These are phyloP conservation scores for Trichoderma atrobrunneum DNA, from an alignment of 2,329 filamentous ascomycete species.

Conservation along the genomic window DNA sequence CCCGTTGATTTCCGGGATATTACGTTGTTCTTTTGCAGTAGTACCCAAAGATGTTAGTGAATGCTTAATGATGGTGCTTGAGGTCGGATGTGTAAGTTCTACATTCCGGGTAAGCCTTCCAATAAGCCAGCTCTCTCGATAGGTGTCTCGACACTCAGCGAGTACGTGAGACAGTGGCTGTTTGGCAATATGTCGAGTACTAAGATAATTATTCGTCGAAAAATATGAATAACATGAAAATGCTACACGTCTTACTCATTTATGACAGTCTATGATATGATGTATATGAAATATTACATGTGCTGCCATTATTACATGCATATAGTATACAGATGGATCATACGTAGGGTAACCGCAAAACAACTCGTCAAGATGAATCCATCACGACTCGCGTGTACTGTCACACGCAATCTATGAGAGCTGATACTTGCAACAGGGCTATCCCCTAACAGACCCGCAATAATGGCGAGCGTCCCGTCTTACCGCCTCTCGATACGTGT, in stretches of 20 bases:
- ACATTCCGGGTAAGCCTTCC: not conserved
- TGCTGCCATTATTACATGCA: not conserved
- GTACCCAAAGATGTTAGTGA: not conserved
- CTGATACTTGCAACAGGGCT: not conserved
- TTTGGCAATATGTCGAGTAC: fast-evolving
- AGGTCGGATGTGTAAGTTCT: not conserved
- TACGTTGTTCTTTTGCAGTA: too few species aligned
- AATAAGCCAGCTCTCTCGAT: not conserved
- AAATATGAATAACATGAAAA: not conserved
- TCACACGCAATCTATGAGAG: not conserved
- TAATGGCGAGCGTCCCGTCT: not conserved
- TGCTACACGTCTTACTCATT: not conserved
- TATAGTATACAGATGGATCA: not conserved
- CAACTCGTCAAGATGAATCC: not conserved
- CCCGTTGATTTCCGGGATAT: not conserved
- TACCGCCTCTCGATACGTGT: constrained; percentile 3
- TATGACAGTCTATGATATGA: not conserved
- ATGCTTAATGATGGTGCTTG: not conserved
- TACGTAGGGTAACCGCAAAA: not conserved
- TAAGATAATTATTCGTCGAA: not conserved
- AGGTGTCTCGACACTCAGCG: not conserved
- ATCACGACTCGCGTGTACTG: not conserved
- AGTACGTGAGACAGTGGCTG: not conserved
- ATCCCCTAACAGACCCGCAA: constrained; percentile 8
- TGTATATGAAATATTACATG: not conserved